Evolutionary conservation across 2,329 filamentous ascomycete species (phyloP).

Genomic region (Juglanconis sp.): DNA sequence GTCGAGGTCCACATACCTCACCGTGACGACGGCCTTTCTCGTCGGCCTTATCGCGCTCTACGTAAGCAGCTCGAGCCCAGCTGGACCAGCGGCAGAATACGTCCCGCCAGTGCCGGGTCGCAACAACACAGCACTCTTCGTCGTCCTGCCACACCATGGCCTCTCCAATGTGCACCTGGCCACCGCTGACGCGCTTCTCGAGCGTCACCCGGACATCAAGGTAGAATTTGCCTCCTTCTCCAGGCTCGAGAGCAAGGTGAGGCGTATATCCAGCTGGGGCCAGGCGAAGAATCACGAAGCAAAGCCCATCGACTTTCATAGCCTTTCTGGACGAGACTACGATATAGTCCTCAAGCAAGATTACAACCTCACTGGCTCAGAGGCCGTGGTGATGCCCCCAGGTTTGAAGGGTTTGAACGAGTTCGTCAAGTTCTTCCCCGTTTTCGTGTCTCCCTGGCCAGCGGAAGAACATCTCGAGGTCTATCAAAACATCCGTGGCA

Average conservation of each 20-base stretch:
- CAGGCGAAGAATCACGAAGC: not conserved
- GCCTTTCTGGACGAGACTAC: not conserved
- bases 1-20: too few species aligned
- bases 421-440: slow-evolving; percentile 24
- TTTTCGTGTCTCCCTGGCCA: slow-evolving; percentile 3
- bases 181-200: slow-evolving; percentile 27
- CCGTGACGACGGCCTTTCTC: too few species aligned
- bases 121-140: slow-evolving; percentile 30
- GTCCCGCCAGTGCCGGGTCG: slow-evolving; percentile 11
- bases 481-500: not conserved
- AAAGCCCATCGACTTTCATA: slow-evolving; percentile 1
- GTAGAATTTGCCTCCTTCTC: slow-evolving; percentile 24
- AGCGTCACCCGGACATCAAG: slow-evolving; percentile 27
- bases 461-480: slow-evolving; percentile 5
- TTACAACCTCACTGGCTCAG: not conserved
- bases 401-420: slow-evolving; percentile 31
- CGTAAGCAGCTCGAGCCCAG: not conserved
- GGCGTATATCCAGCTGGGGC: not conserved
- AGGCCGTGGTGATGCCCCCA: slow-evolving; percentile 20
- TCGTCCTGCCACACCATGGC: slow-evolving; percentile 26
- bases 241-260: not conserved
- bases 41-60: not conserved
- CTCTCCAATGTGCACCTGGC: slow-evolving; percentile 33
- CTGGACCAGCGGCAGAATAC: not conserved
- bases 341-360: not conserved